These are phyloP conservation scores for Ceratocystis smalleyi DNA, from an alignment of 2,329 filamentous ascomycete species.

Conservation along the genomic window DNA sequence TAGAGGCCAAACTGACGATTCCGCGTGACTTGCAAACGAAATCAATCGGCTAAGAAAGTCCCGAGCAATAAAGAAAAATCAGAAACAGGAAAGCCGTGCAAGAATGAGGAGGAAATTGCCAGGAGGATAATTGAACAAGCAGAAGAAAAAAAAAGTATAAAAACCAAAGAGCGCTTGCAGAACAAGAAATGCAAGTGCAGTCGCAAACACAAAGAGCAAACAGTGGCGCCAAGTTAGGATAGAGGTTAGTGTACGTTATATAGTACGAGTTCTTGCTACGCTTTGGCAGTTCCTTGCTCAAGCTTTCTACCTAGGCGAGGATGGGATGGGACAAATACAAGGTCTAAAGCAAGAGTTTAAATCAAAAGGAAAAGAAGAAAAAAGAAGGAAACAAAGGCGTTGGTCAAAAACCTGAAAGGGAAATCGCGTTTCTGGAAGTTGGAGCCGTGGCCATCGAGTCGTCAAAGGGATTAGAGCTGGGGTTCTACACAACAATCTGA, in stretches of 20 bases:
- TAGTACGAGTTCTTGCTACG: neutral
- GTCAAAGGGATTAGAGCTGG: no score
- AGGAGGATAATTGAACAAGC: neutral
- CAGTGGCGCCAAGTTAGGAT: neutral
- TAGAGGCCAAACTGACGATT: neutral
- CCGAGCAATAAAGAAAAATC: neutral
- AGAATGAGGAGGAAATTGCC: neutral
- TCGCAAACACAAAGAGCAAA: neutral
- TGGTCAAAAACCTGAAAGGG: no score
- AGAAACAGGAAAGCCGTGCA: neutral
- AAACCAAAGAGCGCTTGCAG: neutral
- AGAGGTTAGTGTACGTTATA: neutral
- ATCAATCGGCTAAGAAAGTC: neutral
- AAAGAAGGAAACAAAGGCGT: no score
- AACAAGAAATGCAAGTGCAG: neutral
- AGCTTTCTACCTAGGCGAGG: no score
- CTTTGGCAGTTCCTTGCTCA: neutral
- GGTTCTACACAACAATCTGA: no score
- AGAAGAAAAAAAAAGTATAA: neutral
- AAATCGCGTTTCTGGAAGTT: no score
- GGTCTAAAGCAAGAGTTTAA: no score
- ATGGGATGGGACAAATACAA: no score
- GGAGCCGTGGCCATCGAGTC: no score
- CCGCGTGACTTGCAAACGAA: neutral
- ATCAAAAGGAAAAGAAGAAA: no score